phyloP scores from a whole-genome alignment of 2,329 filamentous ascomycete genomes.

The Diaporthe caulivora region DNA sequence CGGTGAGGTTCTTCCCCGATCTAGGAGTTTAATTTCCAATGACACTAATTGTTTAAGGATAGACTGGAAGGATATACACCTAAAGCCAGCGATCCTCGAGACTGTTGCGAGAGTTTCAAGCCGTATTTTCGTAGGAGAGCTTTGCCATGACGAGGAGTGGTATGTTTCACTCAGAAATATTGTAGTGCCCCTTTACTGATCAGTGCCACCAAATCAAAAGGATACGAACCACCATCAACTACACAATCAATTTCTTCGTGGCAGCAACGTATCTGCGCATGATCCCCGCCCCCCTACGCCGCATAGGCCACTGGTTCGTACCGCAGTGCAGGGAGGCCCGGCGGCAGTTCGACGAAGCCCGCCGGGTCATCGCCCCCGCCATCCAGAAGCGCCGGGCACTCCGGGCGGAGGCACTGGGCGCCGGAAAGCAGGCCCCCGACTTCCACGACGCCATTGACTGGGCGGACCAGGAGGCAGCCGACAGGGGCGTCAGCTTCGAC shows the following conservation, averaged over 20 bases:
- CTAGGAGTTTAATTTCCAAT: background rate
- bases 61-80: background rate
- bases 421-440: background rate
- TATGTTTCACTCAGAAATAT: background rate
- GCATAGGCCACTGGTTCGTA: constrained; percentile 1
- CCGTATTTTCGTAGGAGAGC: background rate
- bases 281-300: background rate
- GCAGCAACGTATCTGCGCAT: background rate
- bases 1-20: background rate
- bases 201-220: background rate
- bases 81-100: background rate
- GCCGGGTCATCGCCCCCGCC: background rate
- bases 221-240: background rate
- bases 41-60: background rate
- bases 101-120: background rate
- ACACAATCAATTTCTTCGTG: constrained; percentile 4
- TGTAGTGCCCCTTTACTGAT: background rate
- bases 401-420: background rate
- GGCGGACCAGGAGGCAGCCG: background rate
- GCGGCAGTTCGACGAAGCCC: background rate
- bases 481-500: background rate
- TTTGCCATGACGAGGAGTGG: background rate
- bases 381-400: background rate
- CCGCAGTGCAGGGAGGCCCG: constrained; percentile 4
- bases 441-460: constrained; percentile 15